phyloP scores from a whole-genome alignment of 805 yeast genomes.

The Ogataea corticis region DNA sequence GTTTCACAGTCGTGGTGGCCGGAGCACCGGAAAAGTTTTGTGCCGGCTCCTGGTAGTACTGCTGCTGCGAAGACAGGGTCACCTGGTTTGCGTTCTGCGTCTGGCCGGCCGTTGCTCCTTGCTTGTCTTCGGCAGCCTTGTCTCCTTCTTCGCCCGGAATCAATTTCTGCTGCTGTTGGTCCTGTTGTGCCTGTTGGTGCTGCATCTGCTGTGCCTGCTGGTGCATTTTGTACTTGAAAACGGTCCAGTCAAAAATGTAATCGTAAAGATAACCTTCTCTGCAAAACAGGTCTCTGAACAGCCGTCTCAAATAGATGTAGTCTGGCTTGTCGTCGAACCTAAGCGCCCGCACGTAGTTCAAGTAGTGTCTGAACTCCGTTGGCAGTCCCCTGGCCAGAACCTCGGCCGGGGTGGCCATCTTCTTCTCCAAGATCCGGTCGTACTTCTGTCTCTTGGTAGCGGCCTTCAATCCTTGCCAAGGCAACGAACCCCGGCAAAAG shows the following conservation, averaged over 20 bases:
- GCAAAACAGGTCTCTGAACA: conserved; percentile 85
- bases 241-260: conserved; percentile 96
- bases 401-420: conserved; percentile 86
- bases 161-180: conserved; percentile 22
- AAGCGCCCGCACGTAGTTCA: conserved; percentile 85
- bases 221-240: conserved; percentile 70
- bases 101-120: neutral
- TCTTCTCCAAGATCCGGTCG: conserved; percentile 93
- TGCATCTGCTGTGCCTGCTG: conserved; percentile 44
- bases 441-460: conserved; percentile 96
- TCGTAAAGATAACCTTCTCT: conserved; percentile 90
- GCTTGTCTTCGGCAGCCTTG: conserved; percentile 20
- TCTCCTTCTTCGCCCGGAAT: conserved; percentile 20
- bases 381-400: conserved; percentile 90
- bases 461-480: conserved; percentile 99
- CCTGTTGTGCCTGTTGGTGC: conserved; percentile 20
- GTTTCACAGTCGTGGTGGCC: conserved; percentile 22
- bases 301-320: conserved; percentile 81
- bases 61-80: conserved; percentile 19
- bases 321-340: conserved; percentile 97
- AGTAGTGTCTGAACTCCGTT: conserved; percentile 80
- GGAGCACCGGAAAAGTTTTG: conserved; percentile 9
- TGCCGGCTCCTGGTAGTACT: conserved; percentile 19
- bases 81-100: conserved; percentile 16
- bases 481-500: conserved; percentile 92